Conservation (phyloP, 2,329 filamentous ascomycete species). For the Penicillium corylophilum region DNA sequence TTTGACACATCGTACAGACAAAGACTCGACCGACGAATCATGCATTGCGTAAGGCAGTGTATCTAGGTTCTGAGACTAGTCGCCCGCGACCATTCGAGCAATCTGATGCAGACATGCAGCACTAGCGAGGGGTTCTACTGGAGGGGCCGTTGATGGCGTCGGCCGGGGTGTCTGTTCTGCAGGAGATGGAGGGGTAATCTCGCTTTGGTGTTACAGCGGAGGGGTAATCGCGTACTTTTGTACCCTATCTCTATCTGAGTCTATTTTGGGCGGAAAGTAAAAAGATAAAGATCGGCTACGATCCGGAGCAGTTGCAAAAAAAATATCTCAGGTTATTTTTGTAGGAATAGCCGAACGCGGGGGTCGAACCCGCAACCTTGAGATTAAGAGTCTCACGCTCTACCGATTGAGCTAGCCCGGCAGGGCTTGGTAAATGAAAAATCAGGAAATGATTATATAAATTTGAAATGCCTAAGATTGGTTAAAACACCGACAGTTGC, state of each 20-base stretch:
- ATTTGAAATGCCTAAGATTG: too few relatives aligned
- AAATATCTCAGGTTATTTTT: conserved; percentile 9
- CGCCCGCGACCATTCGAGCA: background rate
- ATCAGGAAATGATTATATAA: background rate
- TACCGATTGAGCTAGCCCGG: conserved; percentile 54
- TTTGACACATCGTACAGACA: conserved; percentile 2
- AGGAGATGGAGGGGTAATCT: background rate
- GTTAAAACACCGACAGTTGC: too few relatives aligned
- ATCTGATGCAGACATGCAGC: conserved; percentile 5
- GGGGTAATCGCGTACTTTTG: background rate
- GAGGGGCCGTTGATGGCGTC: background rate
- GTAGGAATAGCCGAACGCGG: conserved; percentile 39
- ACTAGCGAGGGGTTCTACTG: conserved; percentile 4
- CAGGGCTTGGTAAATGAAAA: conserved; percentile 16
- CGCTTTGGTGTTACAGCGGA: background rate
- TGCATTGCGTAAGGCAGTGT: background rate
- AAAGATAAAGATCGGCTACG: background rate
- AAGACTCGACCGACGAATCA: background rate
- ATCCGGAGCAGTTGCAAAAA: background rate
- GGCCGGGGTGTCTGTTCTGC: conserved; percentile 4
- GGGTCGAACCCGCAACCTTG: conserved; percentile 44
- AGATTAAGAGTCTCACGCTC: conserved; percentile 53
- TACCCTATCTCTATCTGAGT: background rate
- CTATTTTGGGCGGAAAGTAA: background rate
- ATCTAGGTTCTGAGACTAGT: conserved; percentile 8